Evolutionary conservation across 371 early-diverging fungal species (phyloP), one percentile per base, ranked within the genome.

Genomic region (Mucor saturninus): DNA sequence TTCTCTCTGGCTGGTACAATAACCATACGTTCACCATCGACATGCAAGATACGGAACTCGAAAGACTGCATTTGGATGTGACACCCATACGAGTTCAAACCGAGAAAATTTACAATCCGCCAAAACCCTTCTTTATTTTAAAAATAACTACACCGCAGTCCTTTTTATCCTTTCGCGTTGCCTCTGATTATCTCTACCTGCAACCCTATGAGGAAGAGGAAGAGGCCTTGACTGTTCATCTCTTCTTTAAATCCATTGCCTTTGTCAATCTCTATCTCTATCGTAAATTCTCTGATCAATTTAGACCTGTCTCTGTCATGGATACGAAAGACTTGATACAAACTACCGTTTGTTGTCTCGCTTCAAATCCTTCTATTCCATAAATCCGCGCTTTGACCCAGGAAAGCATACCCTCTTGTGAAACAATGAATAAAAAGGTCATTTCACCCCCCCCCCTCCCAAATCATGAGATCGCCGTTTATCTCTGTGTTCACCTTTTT

Each of bases 51-150:
- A 45, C 26, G 0, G 7, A 42, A 4, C 32, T 61, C 7, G 42
- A 53, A 8, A n/a, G 60, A 28, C 11, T 61, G 11, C 46, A 61
- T 54, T 37, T 61, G 38, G 61, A 61, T 61, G 61, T 46, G 5
- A 54, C 61, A 11, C 54, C 61, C 14, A 35, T 61, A 13, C 21
- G 61, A 14, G 40, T 54, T 32, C 60, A 60, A 21, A 52, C 35
- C 2, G 39, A 42, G 3, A 61, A 61, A 14, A 26, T 40, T 10
- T 42, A 54, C 5, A 32, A 32, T 35, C 32, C 3, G 8, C n/a
- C n/a, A 21, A 13, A n/a, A 1, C 40, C 53, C 0, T 54, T 45
- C 28, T 61, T 61, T 45, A 28, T 61, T 2, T 31, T 61, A 26
- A 53, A 61, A 46, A 45, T 61, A 28, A 53, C 51, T 10, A 43